phyloP scores from a whole-genome alignment of 176 grass and related monocot species.

The Rhynchospora breviuscula region DNA sequence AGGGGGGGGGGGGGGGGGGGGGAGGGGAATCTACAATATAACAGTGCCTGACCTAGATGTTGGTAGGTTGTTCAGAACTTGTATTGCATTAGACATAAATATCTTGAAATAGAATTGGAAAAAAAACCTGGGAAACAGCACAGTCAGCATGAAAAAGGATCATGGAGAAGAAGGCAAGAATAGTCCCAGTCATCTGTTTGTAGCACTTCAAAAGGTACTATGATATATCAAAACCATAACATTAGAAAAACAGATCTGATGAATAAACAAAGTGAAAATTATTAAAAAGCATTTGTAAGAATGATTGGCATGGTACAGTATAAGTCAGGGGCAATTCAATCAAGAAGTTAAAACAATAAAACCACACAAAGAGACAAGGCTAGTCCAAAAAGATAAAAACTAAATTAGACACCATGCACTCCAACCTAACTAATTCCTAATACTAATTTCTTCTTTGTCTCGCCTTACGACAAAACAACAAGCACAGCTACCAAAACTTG shows the following conservation, averaged over 20 bases:
- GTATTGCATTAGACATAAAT: neutral
- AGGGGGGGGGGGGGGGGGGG: no score
- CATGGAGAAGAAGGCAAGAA: no score
- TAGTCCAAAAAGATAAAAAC: neutral
- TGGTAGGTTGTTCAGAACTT: neutral
- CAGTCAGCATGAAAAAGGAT: slow-evolving; percentile 87
- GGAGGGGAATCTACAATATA: slow-evolving; percentile 21
- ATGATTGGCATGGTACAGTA: neutral
- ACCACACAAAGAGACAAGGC: neutral
- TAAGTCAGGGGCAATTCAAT: neutral
- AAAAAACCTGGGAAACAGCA: slow-evolving; percentile 90
- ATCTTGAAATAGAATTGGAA: slow-evolving; percentile 11
- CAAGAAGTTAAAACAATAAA: neutral
- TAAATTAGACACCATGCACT: neutral
- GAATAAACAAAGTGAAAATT: slow-evolving; percentile 21
- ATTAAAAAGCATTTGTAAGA: neutral
- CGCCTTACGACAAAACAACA: neutral
- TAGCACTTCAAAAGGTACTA: no score
- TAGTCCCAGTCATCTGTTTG: no score
- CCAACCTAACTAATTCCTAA: neutral
- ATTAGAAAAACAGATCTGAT: slow-evolving; percentile 27
- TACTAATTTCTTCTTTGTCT: neutral
- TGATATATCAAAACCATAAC: no score
- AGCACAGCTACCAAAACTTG: slow-evolving; percentile 1
- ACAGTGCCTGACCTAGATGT: no score